Evolutionary conservation across 2,329 filamentous ascomycete genomes (phyloP), one percentile per base, ranked within the genome.

Genomic region (Diplodia seriata): DNA sequence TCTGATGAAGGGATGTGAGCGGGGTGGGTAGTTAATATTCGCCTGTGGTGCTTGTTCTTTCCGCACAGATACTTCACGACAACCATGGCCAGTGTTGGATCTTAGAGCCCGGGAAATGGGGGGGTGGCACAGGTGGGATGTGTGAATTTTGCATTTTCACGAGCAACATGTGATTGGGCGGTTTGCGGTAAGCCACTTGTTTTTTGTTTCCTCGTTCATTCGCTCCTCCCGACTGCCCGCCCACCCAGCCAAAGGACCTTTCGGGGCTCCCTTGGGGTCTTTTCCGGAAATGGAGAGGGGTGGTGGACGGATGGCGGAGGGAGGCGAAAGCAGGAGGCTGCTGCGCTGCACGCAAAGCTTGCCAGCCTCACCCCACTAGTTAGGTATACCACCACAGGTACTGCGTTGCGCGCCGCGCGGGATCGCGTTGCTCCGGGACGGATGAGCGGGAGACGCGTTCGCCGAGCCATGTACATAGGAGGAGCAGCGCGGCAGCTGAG

Each of bases 351-450:
- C 15, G 18, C 43, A 47, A 47, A 20, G n/a, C 43, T 47, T 47
- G 36, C 36, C 36, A 38, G 11, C 36, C 36, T 20, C 18, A 20
- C 43, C 43, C 3, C 8, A 3, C 43, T 47, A 20, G 18, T 47
- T 47, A 11, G 18, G 7, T 47, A 11, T n/a, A 7, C 43, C 7
- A 47, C 36, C 2, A 4, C 26, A 26, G 26, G 3, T 26, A 4
- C 26, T 26, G 26, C 26, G 26, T 26, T 11, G 36, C 8, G 9
- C 36, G 11, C 36, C 36, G 43, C 43, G 43, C 43, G 43, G 43
- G n/a, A 47, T 47, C 43, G 43, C 43, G 43, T n/a, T 47, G 43
- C 43, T 47, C 43, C 43, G 43, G 43, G 43, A 20, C 43, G 43
- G 43, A 47, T 47, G 18, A 20, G 43, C 43, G 43, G 43, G 43